Evolutionary conservation across 2,329 filamentous ascomycete species (phyloP).

Genomic region (Seiridium cupressi): DNA sequence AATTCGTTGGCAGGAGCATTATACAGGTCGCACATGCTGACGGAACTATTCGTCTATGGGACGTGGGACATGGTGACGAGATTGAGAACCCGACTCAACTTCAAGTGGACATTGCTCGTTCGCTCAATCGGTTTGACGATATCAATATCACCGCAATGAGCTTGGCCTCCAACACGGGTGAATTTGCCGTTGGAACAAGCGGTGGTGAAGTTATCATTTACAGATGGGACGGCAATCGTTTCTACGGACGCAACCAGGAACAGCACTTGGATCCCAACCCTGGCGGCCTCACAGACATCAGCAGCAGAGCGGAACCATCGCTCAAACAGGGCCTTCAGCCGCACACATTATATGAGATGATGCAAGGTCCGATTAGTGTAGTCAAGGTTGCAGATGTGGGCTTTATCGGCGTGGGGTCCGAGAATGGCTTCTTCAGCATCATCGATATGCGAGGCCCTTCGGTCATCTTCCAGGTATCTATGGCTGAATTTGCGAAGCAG

Average conservation of each 20-base stretch:
- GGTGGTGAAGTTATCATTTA: slow-evolving; percentile 87
- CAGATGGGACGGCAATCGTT: slow-evolving; percentile 80
- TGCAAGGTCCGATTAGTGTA: slow-evolving; percentile 76
- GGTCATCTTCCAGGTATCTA: slow-evolving; percentile 73
- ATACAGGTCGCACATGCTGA: slow-evolving; percentile 87
- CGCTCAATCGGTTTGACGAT: slow-evolving; percentile 74
- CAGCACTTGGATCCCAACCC: slow-evolving; percentile 56
- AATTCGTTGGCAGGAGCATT: slow-evolving; percentile 81
- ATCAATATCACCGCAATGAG: slow-evolving; percentile 78
- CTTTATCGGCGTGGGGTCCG: slow-evolving; percentile 84
- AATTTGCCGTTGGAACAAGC: slow-evolving; percentile 78
- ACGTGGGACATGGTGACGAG: slow-evolving; percentile 86
- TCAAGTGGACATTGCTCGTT: slow-evolving; percentile 83
- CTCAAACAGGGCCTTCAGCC: slow-evolving; percentile 82
- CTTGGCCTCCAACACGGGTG: slow-evolving; percentile 76
- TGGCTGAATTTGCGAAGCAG: slow-evolving; percentile 72
- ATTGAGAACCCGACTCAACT: slow-evolving; percentile 82
- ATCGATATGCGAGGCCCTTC: slow-evolving; percentile 86
- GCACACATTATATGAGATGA: slow-evolving; percentile 76
- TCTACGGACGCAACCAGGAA: slow-evolving; percentile 62
- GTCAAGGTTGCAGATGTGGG: slow-evolving; percentile 88
- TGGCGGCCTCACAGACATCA: slow-evolving; percentile 73
- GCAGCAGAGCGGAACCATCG: slow-evolving; percentile 65
- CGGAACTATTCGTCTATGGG: slow-evolving; percentile 89
- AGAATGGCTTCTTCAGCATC: slow-evolving; percentile 75